Base-by-base conservation (phyloP, 164 flowering plant species). In the Umbellularia californica region DNA sequence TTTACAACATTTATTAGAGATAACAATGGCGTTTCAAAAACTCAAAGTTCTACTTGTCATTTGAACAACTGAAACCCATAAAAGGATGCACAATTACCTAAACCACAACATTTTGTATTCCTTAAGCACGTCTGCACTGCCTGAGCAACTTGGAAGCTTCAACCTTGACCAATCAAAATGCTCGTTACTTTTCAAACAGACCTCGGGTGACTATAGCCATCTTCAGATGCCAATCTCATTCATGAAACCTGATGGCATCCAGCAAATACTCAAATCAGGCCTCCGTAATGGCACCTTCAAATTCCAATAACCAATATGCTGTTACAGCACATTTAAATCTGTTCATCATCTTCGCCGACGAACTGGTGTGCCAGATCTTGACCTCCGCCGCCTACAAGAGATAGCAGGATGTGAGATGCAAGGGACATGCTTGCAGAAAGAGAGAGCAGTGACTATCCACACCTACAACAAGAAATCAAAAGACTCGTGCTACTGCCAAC, bases 281-380 rank as follows among this genome's bases (percentile, higher is more conserved):
- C n/a, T 3, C 60, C 20, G 5, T 52, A 17, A 17, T 17, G 19
- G 20, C 60, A 55, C 6, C n/a, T 20, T 15, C 20, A 14, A 20
- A 15, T 13, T 55, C 5, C 60, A 55, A 17, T 11, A 20, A 15
- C 60, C 17, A 15, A 15, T 15, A 20, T 55, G 17, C n/a, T 17
- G 20, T 55, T 55, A 55, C 17, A 14, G 13, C 60, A 55, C n/a
- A 17, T 55, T 55, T 55, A 55, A 41, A 15, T 55, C 60, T 55
- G n/a, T 20, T 55, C 67, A 35, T 83, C 85, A 88, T 80, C 87
- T 86, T 51, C 81, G 80, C 60, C 90, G 77, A 27, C 84, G 84
- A 2, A 75, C 81, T 58, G 94, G 95, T 51, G 97, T 87, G 62
- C 79, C 87, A 67, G 96, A 94, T 74, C 94, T 87, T 62, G 98